Base-by-base conservation (phyloP, 1,139 yeast species). In the Candida smagusa region DNA sequence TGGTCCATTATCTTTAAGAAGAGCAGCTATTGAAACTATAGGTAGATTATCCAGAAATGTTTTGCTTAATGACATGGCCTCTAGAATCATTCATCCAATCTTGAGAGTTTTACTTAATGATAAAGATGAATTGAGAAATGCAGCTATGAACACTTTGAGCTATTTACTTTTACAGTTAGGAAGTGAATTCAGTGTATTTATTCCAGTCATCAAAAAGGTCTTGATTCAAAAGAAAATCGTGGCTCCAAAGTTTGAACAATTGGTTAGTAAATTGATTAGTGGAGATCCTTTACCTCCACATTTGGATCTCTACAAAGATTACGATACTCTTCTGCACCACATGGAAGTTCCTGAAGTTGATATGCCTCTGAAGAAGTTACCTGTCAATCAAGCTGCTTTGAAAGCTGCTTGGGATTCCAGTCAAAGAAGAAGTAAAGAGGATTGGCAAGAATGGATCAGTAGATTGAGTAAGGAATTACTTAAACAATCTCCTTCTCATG, bases 361-460 rank as follows among this genome's bases (percentile, higher is more conserved):
- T 40, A 74, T 82, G 48, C 79, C 84, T 2, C 72, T 84, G 11
- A 81, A 82, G 51, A 88, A 87, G 50, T 66, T 90, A 8, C 90
- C 95, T 0, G 88, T 86, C 9, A 84, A 86, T 48, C 90, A 85
- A 45, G 81, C 77, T 38, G 83, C 82, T 5, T 67, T 86, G 47
- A 84, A 86, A 52, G 76, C 79, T 33, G 89, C 94, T 1, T 94
- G 98, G 98, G 96, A 89, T 50, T 85, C 96, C 12, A 79, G 85
- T 22, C 92, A 88, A 49, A 77, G 94, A 46, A 76, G 95, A 32
- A 88, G 97, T 0, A 80, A 84, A 48, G 98, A 90, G 53, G 98
- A 92, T 51, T 94, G 98, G 98, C 90, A 85, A 54, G 98, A 92
- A 54, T 94, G 99, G 99, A 81, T 90, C 47, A 77, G 95, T 38